These are phyloP conservation scores for Citrullus colocynthis DNA, from an alignment of 306 rosid genomes.

Conservation along the genomic window DNA sequence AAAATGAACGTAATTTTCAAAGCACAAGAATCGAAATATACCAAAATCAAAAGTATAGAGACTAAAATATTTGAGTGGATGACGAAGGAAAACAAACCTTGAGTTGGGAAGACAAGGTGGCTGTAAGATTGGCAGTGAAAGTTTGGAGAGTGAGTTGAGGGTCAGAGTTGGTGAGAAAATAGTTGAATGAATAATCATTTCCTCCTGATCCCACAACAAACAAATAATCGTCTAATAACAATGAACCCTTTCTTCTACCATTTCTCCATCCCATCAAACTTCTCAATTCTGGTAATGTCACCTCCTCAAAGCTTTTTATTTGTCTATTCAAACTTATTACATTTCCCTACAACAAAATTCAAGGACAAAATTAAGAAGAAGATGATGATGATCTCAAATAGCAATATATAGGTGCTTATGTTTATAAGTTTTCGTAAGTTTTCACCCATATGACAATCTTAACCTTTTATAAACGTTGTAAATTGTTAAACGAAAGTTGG, in stretches of 20 bases:
- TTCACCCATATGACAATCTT: too few species aligned
- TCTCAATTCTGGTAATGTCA: constrained; percentile 27
- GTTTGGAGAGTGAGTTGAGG: constrained; percentile 6
- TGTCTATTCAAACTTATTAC: constrained; percentile 26
- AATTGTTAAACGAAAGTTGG: too few species aligned
- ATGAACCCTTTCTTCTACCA: not conserved
- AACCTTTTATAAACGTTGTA: too few species aligned
- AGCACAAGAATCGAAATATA: too few species aligned
- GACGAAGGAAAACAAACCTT: constrained; percentile 4
- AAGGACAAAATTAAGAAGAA: not conserved
- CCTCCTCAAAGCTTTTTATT: constrained; percentile 27
- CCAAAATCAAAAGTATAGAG: too few species aligned
- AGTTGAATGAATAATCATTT: constrained; percentile 33
- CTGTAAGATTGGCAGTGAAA: constrained; percentile 26
- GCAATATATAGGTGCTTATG: too few species aligned
- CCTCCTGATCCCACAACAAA: constrained; percentile 39
- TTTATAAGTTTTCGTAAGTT: too few species aligned
- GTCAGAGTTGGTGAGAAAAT: constrained; percentile 18
- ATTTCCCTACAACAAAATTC: constrained; percentile 15
- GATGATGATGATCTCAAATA: too few species aligned
- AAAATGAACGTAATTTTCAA: too few species aligned
- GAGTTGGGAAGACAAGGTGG: constrained; percentile 18
- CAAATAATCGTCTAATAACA: constrained; percentile 17
- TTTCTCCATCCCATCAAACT: not conserved
- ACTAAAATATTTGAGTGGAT: too few species aligned